Base-by-base conservation (phyloP, 257 asterid genomes). In the Solanum dulcamara region DNA sequence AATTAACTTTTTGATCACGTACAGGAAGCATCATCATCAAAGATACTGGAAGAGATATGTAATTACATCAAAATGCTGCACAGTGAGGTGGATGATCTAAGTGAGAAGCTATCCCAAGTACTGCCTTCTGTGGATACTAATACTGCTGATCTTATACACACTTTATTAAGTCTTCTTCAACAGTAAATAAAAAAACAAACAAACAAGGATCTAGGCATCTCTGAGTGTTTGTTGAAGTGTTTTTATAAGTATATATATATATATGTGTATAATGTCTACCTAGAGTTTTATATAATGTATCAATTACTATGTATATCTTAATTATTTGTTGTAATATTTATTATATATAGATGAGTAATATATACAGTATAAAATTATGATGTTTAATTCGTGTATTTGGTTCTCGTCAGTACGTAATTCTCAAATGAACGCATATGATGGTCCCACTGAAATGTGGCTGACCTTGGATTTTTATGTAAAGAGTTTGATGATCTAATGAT, bases 71-170 rank as follows among this genome's bases (percentile, higher is more conserved):
- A 88, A 91, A 90, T 86, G 72, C 90, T 94, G 91, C 91, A 93
- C 30, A 92, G 84, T 80, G 95, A 94, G 84, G 93, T 92, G 86
- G 97, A 93, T 87, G 90, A 87, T 85, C 84, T 93, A n/a, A 91
- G 94, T 86, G 91, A 87, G 6, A 89, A 89, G 66, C 90, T 94
- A 30, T 90, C 97, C 44, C 89, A 87, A 80, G 88, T 90, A 46
- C 81, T 93, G 82, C 85, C 91, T 59, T 92, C 97, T 70, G 89
- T 83, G 60, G 91, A 89, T 57, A 85, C 91, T 86, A 86, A 84
- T 38, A 80, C 28, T 40, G 59, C 10, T 60, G 28, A 75, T 75
- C 91, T 93, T 86, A 90, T 89, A 30, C 86, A 89, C 85, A 86
- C 86, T 72, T 75, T 94, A 13, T 87, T 81, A 72, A 91, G 50